phyloP scores from a whole-genome alignment of 2,329 filamentous ascomycete genomes.

The Colletotrichum trifolii region DNA sequence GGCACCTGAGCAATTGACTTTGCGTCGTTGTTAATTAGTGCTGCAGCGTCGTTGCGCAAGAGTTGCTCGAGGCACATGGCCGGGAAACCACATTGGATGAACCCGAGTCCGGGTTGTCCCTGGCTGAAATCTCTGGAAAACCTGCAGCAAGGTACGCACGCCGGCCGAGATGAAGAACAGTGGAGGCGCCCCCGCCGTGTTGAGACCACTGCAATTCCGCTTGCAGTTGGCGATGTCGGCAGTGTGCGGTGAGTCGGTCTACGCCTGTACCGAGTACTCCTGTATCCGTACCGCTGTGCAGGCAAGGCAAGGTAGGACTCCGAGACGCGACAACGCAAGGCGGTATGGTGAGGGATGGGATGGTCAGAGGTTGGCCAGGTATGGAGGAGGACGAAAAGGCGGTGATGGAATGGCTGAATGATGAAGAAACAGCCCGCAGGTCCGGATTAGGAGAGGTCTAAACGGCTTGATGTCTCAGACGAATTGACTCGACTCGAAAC shows the following conservation, averaged over 20 bases:
- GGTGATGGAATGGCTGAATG: slow-evolving; percentile 8
- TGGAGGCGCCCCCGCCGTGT: slow-evolving; percentile 3
- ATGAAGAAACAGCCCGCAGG: background rate
- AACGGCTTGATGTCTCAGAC: slow-evolving; percentile 6
- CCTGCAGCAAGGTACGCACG: slow-evolving; percentile 7
- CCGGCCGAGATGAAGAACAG: background rate
- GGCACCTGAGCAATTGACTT: background rate
- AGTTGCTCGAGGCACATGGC: slow-evolving; percentile 11
- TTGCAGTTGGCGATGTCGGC: slow-evolving; percentile 22
- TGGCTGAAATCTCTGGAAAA: slow-evolving; percentile 1
- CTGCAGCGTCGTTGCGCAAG: slow-evolving; percentile 5
- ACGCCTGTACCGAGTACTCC: no score
- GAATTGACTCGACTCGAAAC: slow-evolving; percentile 21
- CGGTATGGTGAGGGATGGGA: no score
- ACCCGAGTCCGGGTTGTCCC: slow-evolving; percentile 11
- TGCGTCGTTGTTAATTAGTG: background rate
- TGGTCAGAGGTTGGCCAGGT: background rate
- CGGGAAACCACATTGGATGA: slow-evolving; percentile 34
- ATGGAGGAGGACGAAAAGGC: slow-evolving; percentile 10
- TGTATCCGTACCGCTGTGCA: no score
- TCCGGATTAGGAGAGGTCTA: background rate
- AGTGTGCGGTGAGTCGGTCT: slow-evolving; percentile 1
- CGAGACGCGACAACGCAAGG: no score
- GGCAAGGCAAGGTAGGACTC: no score
- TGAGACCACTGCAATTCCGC: slow-evolving; percentile 28